These are phyloP conservation scores for Mycena rosella DNA, from an alignment of 768 basidiomycete species.

Conservation along the genomic window DNA sequence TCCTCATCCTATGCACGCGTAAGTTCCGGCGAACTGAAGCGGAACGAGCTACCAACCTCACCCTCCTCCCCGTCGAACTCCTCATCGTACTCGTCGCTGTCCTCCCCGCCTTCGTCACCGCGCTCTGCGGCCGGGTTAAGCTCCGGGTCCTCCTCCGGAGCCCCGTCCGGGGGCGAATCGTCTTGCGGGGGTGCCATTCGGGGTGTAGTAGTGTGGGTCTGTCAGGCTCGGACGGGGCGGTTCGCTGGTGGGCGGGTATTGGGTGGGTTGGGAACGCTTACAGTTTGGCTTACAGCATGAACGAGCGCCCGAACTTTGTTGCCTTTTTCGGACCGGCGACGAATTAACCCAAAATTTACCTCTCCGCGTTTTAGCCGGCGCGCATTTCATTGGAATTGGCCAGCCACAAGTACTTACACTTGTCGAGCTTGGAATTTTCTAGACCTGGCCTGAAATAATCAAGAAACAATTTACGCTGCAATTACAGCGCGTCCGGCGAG, in stretches of 20 bases:
- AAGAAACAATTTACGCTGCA: too few relatives aligned
- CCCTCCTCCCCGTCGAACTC: slow-evolving; percentile 40
- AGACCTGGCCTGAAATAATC: too few relatives aligned
- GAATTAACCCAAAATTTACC: too few relatives aligned
- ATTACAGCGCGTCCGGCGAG: too few relatives aligned
- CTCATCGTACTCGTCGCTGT: slow-evolving; percentile 47
- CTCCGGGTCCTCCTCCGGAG: background rate
- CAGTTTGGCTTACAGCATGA: background rate
- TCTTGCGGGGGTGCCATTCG: slow-evolving; percentile 6
- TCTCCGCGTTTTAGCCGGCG: too few relatives aligned
- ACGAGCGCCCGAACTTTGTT: background rate
- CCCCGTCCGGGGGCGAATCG: background rate
- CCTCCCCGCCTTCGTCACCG: slow-evolving; percentile 40
- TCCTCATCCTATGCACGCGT: slow-evolving; percentile 15
- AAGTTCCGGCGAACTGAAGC: background rate
- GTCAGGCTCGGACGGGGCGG: background rate
- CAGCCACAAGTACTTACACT: too few relatives aligned
- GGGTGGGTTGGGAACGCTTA: background rate
- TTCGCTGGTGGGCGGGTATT: slow-evolving; percentile 2
- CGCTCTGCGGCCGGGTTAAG: background rate
- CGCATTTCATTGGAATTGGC: too few relatives aligned
- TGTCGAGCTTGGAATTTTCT: too few relatives aligned
- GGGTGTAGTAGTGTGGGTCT: background rate
- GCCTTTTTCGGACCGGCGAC: slow-evolving; percentile 10
- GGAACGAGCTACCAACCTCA: slow-evolving; percentile 14